Conservation (phyloP, 345 rosid genomes). For the Moringa oleifera region DNA sequence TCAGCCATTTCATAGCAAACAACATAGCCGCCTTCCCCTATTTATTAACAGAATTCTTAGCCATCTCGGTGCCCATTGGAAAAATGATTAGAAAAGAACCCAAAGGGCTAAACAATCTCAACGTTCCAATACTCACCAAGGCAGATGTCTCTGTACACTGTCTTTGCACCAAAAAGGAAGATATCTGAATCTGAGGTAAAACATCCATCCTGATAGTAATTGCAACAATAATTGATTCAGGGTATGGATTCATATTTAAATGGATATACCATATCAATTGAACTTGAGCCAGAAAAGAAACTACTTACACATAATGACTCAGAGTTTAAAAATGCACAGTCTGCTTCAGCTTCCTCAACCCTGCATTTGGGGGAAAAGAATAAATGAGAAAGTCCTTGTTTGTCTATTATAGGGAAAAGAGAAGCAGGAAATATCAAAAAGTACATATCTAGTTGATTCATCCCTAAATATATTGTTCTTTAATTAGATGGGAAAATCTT, state of each 20-base stretch:
- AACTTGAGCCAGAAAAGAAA: constrained; percentile 2
- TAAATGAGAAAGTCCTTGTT: background rate
- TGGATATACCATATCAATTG: constrained; percentile 4
- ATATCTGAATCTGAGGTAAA: constrained; percentile 89
- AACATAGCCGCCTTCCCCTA: constrained; percentile 83
- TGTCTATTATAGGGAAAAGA: background rate
- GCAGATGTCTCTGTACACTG: constrained; percentile 85
- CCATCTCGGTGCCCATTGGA: background rate
- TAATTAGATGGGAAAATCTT: too few species aligned
- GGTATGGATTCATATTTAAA: constrained; percentile 7
- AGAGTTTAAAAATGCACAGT: constrained; percentile 73
- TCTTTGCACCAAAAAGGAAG: constrained; percentile 91
- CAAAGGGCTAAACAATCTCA: constrained; percentile 7
- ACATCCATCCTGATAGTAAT: constrained; percentile 73
- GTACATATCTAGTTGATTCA: background rate
- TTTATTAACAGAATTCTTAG: constrained; percentile 27
- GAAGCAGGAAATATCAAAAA: background rate
- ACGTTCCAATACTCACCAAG: constrained; percentile 43
- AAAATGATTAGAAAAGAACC: constrained; percentile 7
- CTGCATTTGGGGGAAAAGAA: constrained; percentile 31
- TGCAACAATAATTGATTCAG: constrained; percentile 4
- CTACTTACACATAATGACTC: constrained; percentile 83
- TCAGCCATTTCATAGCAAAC: constrained; percentile 92
- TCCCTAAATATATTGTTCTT: too few species aligned
- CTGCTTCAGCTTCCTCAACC: constrained; percentile 95